These are phyloP conservation scores for Neopestalotiopsis sp. DNA, from an alignment of 2,329 filamentous ascomycete genomes.

Conservation along the genomic window DNA sequence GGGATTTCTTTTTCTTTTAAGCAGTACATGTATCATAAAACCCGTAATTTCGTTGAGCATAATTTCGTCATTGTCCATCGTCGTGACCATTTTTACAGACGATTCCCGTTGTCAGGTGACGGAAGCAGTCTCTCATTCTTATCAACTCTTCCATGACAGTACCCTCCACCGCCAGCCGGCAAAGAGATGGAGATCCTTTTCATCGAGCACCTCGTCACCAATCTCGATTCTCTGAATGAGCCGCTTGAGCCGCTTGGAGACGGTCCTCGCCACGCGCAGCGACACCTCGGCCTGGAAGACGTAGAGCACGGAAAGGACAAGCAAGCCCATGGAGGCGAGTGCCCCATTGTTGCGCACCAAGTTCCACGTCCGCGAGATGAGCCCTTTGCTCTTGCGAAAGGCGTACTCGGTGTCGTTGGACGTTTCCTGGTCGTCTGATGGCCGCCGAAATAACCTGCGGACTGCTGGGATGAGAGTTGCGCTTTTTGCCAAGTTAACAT, in stretches of 20 bases:
- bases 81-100: neutral
- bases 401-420: constrained; percentile 64
- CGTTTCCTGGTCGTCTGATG: constrained; percentile 42
- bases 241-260: constrained; percentile 55
- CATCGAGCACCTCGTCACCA: constrained; percentile 50
- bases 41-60: neutral
- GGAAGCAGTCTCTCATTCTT: neutral
- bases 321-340: constrained; percentile 56
- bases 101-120: neutral
- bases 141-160: constrained; percentile 46
- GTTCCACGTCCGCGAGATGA: constrained; percentile 55
- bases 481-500: constrained; percentile 37
- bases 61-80: neutral
- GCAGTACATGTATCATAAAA: neutral
- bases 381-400: constrained; percentile 55
- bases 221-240: constrained; percentile 54
- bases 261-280: constrained; percentile 58
- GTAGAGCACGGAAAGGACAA: constrained; percentile 63
- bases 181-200: constrained; percentile 55
- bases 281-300: constrained; percentile 65
- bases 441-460: constrained; percentile 56
- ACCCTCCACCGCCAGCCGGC: constrained; percentile 64
- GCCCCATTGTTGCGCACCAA: constrained; percentile 49
- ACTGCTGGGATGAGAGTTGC: constrained; percentile 59
- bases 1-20: neutral